Conservation (phyloP, 2,329 filamentous ascomycete genomes). For the Amphichorda felina region DNA sequence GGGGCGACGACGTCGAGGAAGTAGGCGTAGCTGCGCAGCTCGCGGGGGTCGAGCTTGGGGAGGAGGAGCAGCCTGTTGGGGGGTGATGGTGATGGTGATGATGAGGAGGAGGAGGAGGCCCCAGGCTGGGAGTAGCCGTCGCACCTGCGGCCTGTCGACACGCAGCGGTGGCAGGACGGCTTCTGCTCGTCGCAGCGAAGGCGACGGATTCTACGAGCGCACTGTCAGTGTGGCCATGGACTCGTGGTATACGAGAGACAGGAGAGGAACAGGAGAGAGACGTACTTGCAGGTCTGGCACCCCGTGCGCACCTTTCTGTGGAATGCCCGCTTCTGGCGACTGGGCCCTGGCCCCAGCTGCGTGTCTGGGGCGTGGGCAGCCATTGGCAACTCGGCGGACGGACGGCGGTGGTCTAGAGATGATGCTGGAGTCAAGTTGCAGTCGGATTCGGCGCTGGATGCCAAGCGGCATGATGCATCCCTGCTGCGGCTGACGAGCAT, state of each 20-base stretch:
- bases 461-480: too few relatives aligned
- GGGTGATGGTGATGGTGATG: neutral
- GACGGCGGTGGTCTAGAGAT: too few relatives aligned
- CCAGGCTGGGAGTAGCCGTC: slow-evolving; percentile 17
- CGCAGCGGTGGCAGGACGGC: slow-evolving; percentile 15
- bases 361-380: too few relatives aligned
- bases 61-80: slow-evolving; percentile 2
- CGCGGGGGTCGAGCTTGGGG: neutral
- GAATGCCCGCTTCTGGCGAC: neutral
- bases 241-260: too few relatives aligned
- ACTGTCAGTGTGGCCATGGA: too few relatives aligned
- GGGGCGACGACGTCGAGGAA: slow-evolving; percentile 8
- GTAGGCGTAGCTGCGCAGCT: slow-evolving; percentile 7
- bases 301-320: neutral
- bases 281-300: neutral
- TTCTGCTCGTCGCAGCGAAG: slow-evolving; percentile 22
- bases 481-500: too few relatives aligned
- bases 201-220: slow-evolving; percentile 16
- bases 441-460: too few relatives aligned
- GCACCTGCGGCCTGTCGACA: slow-evolving; percentile 14
- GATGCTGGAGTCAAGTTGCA: too few relatives aligned
- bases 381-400: too few relatives aligned
- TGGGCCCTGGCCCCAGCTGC: too few relatives aligned
- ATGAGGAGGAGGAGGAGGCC: neutral
- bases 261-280: neutral